Conservation (phyloP, 495 filamentous ascomycete species). For the Clohesyomyces aquaticus region DNA sequence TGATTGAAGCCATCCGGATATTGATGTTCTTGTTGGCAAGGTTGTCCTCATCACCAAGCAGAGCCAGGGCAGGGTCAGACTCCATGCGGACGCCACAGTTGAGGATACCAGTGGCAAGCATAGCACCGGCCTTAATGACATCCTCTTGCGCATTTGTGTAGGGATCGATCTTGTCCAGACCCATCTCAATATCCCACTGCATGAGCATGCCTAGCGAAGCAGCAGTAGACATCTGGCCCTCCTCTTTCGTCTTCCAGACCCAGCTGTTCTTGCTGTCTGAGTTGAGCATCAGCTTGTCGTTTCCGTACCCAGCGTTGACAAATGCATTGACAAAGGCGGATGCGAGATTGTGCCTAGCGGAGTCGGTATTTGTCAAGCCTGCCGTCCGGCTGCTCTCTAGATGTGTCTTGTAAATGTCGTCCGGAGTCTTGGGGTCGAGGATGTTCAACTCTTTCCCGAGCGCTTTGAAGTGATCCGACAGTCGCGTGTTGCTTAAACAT, state of each 20-base stretch:
- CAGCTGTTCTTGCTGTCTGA: slow-evolving; percentile 80
- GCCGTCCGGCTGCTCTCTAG: slow-evolving; percentile 91
- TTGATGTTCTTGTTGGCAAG: slow-evolving; percentile 73
- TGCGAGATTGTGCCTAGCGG: slow-evolving; percentile 91
- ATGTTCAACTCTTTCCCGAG: slow-evolving; percentile 96
- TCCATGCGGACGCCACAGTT: slow-evolving; percentile 88
- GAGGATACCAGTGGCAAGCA: slow-evolving; percentile 88
- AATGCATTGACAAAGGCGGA: slow-evolving; percentile 97
- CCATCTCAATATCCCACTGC: slow-evolving; percentile 87
- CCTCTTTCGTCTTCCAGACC: slow-evolving; percentile 99
- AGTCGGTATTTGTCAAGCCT: slow-evolving; percentile 91
- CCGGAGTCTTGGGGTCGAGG: slow-evolving; percentile 91
- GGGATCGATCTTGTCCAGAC: slow-evolving; percentile 88
- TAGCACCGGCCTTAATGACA: slow-evolving; percentile 83
- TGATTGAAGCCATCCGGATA: slow-evolving; percentile 80
- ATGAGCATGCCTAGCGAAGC: slow-evolving; percentile 89
- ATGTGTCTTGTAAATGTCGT: slow-evolving; percentile 99
- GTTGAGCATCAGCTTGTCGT: slow-evolving; percentile 95
- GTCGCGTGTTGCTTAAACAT: slow-evolving; percentile 81
- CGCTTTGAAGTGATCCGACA: slow-evolving; percentile 90
- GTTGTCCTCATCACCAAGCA: slow-evolving; percentile 77
- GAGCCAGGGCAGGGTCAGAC: slow-evolving; percentile 81
- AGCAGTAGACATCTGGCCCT: slow-evolving; percentile 94
- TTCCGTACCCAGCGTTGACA: slow-evolving; percentile 91
- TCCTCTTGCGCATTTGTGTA: slow-evolving; percentile 85